Evolutionary conservation across 1,284 basidiomycete genomes (phyloP).

Genomic region (Melanopsichium pennsylvanicum): DNA sequence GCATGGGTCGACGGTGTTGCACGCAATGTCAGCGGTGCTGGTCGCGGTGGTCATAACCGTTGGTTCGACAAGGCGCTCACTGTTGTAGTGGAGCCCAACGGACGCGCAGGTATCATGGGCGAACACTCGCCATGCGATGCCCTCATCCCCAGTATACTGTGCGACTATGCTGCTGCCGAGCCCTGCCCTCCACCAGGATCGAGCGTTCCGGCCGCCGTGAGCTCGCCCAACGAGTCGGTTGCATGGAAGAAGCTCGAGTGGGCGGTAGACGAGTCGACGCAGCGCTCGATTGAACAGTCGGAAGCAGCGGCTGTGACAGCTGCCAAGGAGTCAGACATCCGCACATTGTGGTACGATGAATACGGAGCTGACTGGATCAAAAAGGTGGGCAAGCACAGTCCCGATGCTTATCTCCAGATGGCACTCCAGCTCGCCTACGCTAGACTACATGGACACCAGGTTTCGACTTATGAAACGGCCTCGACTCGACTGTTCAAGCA

Average conservation of each 20-base stretch:
- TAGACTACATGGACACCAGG: conserved; percentile 77
- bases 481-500: conserved; percentile 88
- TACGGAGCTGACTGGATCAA: conserved; percentile 94
- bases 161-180: conserved; percentile 80
- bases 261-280: conserved; percentile 75
- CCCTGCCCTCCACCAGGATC: conserved; percentile 48
- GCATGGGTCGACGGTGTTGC: conserved; percentile 80
- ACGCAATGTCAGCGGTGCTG: conserved; percentile 76
- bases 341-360: conserved; percentile 82
- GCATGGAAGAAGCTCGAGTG: conserved; percentile 78
- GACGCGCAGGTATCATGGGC: conserved; percentile 84
- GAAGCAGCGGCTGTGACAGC: conserved; percentile 72
- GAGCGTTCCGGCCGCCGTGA: conserved; percentile 42
- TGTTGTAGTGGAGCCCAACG: conserved; percentile 83
- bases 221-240: conserved; percentile 60
- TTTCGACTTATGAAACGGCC: conserved; percentile 93
- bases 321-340: conserved; percentile 82
- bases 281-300: conserved; percentile 73
- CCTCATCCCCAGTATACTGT: conserved; percentile 86
- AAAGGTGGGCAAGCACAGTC: conserved; percentile 77
- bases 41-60: conserved; percentile 78
- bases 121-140: conserved; percentile 95
- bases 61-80: conserved; percentile 92
- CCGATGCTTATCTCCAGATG: conserved; percentile 93
- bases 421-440: conserved; percentile 92